Evolutionary conservation across 73 alveolate species (phyloP), one percentile per base, ranked within the genome.

Genomic region (Symbiodinium pilosum): DNA sequence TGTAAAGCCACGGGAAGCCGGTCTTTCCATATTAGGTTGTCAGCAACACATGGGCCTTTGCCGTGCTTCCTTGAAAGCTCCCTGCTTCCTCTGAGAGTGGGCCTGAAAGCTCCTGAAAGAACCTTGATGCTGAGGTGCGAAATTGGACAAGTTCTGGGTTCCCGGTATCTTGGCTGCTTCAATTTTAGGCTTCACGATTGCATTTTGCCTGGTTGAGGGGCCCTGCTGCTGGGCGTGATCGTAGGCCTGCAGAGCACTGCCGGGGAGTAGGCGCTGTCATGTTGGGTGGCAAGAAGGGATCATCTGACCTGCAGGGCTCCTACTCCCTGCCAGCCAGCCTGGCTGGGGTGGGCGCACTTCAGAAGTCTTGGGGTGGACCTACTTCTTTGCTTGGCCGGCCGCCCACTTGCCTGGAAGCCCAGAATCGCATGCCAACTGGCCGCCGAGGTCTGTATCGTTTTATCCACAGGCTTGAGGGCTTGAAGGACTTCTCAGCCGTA

Each of bases 361-460:
- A 32, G 96, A 91, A 36, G 77, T 91, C 28, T 14, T 91, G 75
- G 96, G 96, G 4, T 91, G 96, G 96, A 91, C 96, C 88, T 91
- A 91, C 77, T 91, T 91, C 77, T 91, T 64, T 32, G 96, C 96
- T n/a, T 91, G 96, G 96, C 39, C 40, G 86, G 44, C 32, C 5
- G 24, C 43, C 75, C 40, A 47, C 59, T 14, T 47, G 59, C 59
- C 59, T 14, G 14, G 59, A 47, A 6, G 14, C 14, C 59, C 59
- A 47, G 59, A 47, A 47, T 47, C 14, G 59, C 59, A 47, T 14
- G 21, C 59, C 77, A 64, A 14, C 28, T n/a, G 81, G 81, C 81
- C 24, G 34, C 81, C 81, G 24, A 73, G 96, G 96, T 91, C 96
- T 9, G 96, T 91, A 28, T 91, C 96, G 77, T 91, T 91, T 59